Evolutionary conservation across 805 yeast species (phyloP).

Genomic region (Jamesozyma spencerorum): DNA sequence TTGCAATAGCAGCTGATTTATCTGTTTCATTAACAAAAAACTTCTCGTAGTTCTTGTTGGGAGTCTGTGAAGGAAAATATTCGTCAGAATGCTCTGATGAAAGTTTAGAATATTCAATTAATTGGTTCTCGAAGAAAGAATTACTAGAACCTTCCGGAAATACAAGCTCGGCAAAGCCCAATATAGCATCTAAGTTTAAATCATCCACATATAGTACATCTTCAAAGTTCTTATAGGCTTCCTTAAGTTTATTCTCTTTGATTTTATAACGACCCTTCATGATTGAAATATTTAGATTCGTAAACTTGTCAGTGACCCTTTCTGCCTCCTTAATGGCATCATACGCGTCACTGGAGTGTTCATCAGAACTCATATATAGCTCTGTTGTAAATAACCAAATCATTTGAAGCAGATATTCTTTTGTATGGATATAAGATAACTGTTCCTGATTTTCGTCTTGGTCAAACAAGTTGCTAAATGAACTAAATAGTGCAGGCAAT

Average conservation of each 20-base stretch:
- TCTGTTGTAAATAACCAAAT: conserved; percentile 71
- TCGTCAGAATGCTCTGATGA: background rate
- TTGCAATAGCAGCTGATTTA: conserved; percentile 48
- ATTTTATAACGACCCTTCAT: conserved; percentile 27
- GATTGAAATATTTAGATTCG: conserved; percentile 22
- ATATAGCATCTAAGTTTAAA: conserved; percentile 41
- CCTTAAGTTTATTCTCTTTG: conserved; percentile 33
- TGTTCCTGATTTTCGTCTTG: conserved; percentile 2
- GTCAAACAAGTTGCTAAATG: conserved; percentile 44
- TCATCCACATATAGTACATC: conserved; percentile 43
- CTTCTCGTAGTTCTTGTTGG: background rate
- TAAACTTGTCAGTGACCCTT: conserved; percentile 38
- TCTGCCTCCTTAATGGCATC: conserved; percentile 69
- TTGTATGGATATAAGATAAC: conserved; percentile 9
- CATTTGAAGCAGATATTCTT: conserved; percentile 41
- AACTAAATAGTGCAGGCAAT: conserved; percentile 55
- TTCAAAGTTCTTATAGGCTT: conserved; percentile 58
- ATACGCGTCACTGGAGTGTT: conserved; percentile 47
- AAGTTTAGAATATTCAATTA: conserved; percentile 3
- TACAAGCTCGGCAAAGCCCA: conserved; percentile 47
- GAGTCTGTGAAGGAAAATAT: background rate
- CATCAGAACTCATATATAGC: conserved; percentile 43
- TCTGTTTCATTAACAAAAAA: conserved; percentile 49
- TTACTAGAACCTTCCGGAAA: conserved; percentile 31
- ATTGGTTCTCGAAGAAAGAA: conserved; percentile 3